These are phyloP conservation scores for Zalaria sp. DNA, from an alignment of 2,329 filamentous ascomycete genomes.

Conservation along the genomic window DNA sequence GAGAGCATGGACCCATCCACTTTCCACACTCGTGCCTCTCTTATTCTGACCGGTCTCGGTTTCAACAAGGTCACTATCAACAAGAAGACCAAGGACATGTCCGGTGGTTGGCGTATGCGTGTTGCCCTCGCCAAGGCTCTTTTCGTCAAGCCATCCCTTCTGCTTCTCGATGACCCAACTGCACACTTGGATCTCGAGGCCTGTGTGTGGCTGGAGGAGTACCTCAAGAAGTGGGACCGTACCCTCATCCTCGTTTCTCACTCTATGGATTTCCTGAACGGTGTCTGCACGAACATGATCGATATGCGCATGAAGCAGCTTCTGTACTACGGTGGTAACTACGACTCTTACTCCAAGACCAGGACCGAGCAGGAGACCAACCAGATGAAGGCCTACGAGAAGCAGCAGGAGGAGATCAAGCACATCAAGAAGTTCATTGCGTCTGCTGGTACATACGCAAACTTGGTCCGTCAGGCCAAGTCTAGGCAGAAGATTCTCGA, in stretches of 20 bases:
- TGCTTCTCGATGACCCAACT: conserved; percentile 94
- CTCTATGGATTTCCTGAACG: conserved; percentile 98
- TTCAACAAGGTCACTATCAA: conserved; percentile 98
- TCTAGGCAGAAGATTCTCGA: conserved; percentile 98
- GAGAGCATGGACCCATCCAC: conserved; percentile 98
- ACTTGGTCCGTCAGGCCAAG: conserved; percentile 97
- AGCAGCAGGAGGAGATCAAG: conserved; percentile 97
- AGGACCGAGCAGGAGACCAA: conserved; percentile 88
- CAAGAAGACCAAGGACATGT: conserved; percentile 99
- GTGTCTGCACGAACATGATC: conserved; percentile 96
- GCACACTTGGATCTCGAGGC: conserved; percentile 98
- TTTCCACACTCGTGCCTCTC: conserved; percentile 85
- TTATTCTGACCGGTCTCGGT: conserved; percentile 94
- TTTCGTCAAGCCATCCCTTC: conserved; percentile 92
- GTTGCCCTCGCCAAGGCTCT: conserved; percentile 93
- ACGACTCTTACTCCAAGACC: conserved; percentile 93
- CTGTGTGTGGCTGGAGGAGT: conserved; percentile 99
- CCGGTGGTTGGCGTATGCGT: conserved; percentile 99
- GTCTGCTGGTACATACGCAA: conserved; percentile 98
- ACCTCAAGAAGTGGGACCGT: conserved; percentile 98
- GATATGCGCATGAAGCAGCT: conserved; percentile 88
- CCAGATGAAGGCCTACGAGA: conserved; percentile 97
- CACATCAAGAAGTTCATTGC: conserved; percentile 99
- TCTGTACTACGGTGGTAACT: conserved; percentile 98
- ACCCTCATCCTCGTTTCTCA: conserved; percentile 94